Evolutionary conservation across 257 asterid species (phyloP).

Genomic region (Ligustrum vulgare): DNA sequence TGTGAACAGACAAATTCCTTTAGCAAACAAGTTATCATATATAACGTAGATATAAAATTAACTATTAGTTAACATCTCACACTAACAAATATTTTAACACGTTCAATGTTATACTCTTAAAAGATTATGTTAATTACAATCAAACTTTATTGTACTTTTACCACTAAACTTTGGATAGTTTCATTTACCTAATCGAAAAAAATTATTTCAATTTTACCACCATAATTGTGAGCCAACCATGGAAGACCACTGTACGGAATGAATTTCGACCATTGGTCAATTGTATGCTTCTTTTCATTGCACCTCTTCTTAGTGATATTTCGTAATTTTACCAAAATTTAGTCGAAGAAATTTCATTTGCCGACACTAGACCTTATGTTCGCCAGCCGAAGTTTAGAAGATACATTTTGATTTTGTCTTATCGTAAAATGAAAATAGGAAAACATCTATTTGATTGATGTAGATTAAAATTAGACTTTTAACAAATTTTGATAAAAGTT

Average conservation of each 20-base stretch:
- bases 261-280: background rate
- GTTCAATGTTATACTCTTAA: no score
- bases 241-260: background rate
- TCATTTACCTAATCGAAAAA: background rate
- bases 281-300: background rate
- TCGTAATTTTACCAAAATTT: background rate
- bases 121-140: background rate
- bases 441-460: no score
- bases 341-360: background rate
- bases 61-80: no score
- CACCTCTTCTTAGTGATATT: background rate
- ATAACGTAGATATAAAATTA: no score
- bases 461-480: no score
- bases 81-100: no score
- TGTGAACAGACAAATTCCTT: no score
- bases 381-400: background rate
- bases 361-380: background rate
- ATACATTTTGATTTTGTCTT: background rate
- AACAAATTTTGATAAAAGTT: no score
- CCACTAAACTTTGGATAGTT: background rate
- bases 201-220: background rate
- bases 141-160: background rate
- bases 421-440: background rate
- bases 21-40: no score
- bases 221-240: background rate